Evolutionary conservation across 208 protist genomes (phyloP), one percentile per base, ranked within the genome.

Genomic region (Wallacemonas sp.): DNA sequence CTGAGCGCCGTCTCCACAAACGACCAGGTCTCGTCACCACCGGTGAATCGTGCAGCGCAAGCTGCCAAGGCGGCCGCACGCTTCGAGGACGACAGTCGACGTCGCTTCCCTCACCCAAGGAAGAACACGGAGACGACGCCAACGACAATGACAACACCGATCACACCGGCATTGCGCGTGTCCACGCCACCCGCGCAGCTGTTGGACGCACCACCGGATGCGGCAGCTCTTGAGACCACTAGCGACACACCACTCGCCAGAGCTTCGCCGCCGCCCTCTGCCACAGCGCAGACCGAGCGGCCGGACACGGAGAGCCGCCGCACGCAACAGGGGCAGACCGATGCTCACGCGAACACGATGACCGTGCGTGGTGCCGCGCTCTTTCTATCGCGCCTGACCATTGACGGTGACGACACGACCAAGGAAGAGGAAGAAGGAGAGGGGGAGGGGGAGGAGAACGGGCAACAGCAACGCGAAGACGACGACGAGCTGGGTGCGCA

Each of bases 31-130:
- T n/a, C n/a, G n/a, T n/a, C n/a, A n/a, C n/a, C 52, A 24, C 52
- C 17, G 16, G 29, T 38, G 52, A 58, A 58, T 21, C 29, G 52
- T 4, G 52, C 52, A 5, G 52, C 52, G 19, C 52, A 58, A 29
- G 52, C 52, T 0, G 52, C 52, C 4, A 2, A 29, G 19, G 52
- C 52, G 14, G 52, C 52, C 17, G n/a, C 32, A 11, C 52, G 52
- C 17, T 24, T 41, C n/a, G 52, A 58, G 38, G 52, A 34, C 19
- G 52, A 58, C 12, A 12, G 32, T 24, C 52, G 29, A 4, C 52
- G 52, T 24, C 52, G 52, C 6, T 58, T 58, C 17, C 47, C 17
- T 33, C 26, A 21, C 47, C 6, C 17, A 23, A 16, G 12, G 8
- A 49, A 17, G 36, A 8, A 41, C 36, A 41, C 36, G 36, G 36